These are phyloP conservation scores for Hyphopichia fennica DNA, from an alignment of 1,139 yeast genomes.

Conservation along the genomic window DNA sequence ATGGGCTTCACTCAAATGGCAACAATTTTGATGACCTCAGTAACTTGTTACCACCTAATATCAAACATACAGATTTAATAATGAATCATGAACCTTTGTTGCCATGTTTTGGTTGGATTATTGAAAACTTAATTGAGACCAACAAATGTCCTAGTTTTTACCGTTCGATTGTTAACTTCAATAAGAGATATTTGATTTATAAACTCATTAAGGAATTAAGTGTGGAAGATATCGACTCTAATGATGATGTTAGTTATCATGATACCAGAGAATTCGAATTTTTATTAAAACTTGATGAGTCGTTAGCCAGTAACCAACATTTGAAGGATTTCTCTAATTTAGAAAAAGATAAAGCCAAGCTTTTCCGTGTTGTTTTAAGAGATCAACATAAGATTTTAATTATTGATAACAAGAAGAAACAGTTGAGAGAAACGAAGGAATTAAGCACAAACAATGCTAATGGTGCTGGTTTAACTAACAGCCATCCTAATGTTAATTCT, in stretches of 20 bases:
- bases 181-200: constrained; percentile 43
- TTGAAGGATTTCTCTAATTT: constrained; percentile 25
- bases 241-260: constrained; percentile 25
- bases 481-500: constrained; percentile 9
- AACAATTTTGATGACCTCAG: constrained; percentile 30
- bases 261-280: constrained; percentile 49
- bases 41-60: constrained; percentile 34
- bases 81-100: constrained; percentile 39
- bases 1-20: constrained; percentile 11
- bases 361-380: constrained; percentile 33
- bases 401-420: constrained; percentile 37
- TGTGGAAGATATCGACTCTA: constrained; percentile 33
- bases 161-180: constrained; percentile 34
- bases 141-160: constrained; percentile 38
- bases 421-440: constrained; percentile 16
- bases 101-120: constrained; percentile 82
- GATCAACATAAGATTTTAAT: constrained; percentile 37
- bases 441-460: neutral
- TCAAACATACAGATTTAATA: constrained; percentile 28
- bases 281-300: constrained; percentile 42
- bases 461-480: constrained; percentile 1
- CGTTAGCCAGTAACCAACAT: constrained; percentile 27
- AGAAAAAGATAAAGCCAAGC: constrained; percentile 27
- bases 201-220: constrained; percentile 43
- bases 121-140: constrained; percentile 41